Evolutionary conservation across 2,329 filamentous ascomycete species (phyloP), one percentile per base, ranked within the genome.

Genomic region (Penicillium hordei): DNA sequence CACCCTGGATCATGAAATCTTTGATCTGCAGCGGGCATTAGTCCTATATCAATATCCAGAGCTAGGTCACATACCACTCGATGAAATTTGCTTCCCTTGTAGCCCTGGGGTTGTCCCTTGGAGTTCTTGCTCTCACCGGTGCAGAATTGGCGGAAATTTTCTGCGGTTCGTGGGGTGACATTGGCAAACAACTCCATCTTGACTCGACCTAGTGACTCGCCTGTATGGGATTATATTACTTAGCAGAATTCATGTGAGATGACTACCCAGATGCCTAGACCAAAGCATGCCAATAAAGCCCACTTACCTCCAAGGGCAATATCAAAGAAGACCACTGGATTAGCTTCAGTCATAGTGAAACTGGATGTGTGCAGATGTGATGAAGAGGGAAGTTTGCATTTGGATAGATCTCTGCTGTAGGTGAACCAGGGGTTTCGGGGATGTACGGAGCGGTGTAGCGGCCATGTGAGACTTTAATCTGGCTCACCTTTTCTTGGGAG

Each of bases 141-240:
- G 79, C 93, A 97, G 79, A 96, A 96, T 72, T 95, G 91, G 46
- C 93, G 90, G 75, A 99, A 97, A 80, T 97, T 97, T 76, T 97
- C 94, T 31, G 92, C 91, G 9, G 94, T 97, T 69, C 88, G 88
- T 62, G 93, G 92, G 0, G 91, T 89, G 23, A 89, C 82, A 76
- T 96, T 84, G 60, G 88, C 86, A 81, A 94, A 97, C 60, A 99
- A 86, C 77, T 97, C 91, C 75, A 96, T 92, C 65, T 90, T 93
- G 70, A 96, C 86, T 57, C 92, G 88, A 62, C 93, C 93, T 17
- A 96, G 84, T 3, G 90, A 88, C 70, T 95, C 90, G 60, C 92
- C 92, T 94, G 43, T 21, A 27, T 52, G 15, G 21, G n/a, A n/a
- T 50, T 34, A 36, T 15, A 52, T 40, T 12, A 25, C 31, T 50